Evolutionary conservation across 1,284 basidiomycete genomes (phyloP).

Genomic region (Apiotrichum siamense): DNA sequence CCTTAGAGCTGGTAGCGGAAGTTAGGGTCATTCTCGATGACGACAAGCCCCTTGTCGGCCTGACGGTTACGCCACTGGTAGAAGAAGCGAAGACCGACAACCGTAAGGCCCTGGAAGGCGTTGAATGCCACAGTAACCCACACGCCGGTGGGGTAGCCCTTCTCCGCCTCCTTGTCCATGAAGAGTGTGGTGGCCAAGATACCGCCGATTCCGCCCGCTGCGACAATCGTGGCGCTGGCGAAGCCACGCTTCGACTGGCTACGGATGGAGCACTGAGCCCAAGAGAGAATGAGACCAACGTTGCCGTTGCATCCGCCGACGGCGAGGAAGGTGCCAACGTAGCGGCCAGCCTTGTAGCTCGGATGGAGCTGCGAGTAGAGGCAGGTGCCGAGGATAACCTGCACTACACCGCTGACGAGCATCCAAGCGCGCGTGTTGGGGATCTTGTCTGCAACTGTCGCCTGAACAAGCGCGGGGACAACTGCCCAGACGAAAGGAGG

Average conservation of each 20-base stretch:
- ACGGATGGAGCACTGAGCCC: constrained; percentile 47
- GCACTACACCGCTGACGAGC: background rate
- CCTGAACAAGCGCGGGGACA: constrained; percentile 40
- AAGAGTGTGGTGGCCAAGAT: constrained; percentile 26
- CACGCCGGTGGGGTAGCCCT: constrained; percentile 13
- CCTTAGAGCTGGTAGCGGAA: constrained; percentile 10
- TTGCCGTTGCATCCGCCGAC: constrained; percentile 39
- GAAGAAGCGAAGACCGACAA: constrained; percentile 4
- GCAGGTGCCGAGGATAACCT: constrained; percentile 5
- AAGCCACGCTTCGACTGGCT: constrained; percentile 44
- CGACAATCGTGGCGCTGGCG: constrained; percentile 44
- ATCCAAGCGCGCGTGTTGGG: constrained; percentile 2
- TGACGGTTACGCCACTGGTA: constrained; percentile 6
- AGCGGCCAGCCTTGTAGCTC: constrained; percentile 29
- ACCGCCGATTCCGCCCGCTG: constrained; percentile 48
- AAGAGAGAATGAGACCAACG: constrained; percentile 35
- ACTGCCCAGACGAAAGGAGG: constrained; percentile 46
- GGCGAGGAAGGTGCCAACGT: constrained; percentile 47
- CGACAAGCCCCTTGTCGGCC: constrained; percentile 9
- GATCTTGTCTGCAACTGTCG: constrained; percentile 41
- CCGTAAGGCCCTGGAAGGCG: background rate
- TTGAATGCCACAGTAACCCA: constrained; percentile 6
- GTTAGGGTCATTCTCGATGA: constrained; percentile 11
- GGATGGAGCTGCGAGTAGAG: constrained; percentile 10
- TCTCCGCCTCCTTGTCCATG: constrained; percentile 9